A percentile compares a stretch with the other conserved stretches of the same genome.
Conservation (phyloP, 805 yeast species). For the Yarrowia yakushimensis region DNA sequence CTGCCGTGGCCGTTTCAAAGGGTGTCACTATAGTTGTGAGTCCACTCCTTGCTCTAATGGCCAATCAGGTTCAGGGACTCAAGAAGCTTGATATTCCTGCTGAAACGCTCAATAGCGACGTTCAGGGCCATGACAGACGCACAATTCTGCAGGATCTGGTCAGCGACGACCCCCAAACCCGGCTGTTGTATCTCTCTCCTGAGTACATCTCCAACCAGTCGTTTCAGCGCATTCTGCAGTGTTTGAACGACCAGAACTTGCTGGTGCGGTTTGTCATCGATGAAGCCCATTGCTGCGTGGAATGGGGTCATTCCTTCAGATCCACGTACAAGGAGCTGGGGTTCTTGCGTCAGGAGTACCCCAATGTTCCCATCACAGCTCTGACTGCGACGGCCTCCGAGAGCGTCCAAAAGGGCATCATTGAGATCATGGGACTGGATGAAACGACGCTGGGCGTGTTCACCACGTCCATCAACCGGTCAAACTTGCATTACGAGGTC, state of each 20-base stretch:
- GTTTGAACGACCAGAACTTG: constrained; percentile 51
- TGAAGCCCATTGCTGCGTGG: constrained; percentile 95
- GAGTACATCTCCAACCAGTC: constrained; percentile 56
- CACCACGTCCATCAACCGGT: constrained; percentile 86
- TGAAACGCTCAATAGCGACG: constrained; percentile 80
- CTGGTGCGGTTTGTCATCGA: constrained; percentile 87
- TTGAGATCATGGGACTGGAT: constrained; percentile 70
- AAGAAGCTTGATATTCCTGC: constrained; percentile 65
- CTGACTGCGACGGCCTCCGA: constrained; percentile 90
- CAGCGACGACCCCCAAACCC: constrained; percentile 69
- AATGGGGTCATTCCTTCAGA: constrained; percentile 97
- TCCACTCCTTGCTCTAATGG: constrained; percentile 92
- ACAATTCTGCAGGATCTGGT: constrained; percentile 60
- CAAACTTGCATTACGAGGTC: constrained; percentile 77
- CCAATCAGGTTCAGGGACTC: constrained; percentile 86
- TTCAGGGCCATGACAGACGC: constrained; percentile 57
- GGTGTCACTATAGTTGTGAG: constrained; percentile 84
- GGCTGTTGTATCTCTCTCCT: constrained; percentile 89
- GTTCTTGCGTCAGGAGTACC: constrained; percentile 66
- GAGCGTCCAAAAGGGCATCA: constrained; percentile 44
- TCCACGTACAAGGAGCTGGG: constrained; percentile 84
- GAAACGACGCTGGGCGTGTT: constrained; percentile 53
- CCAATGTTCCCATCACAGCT: constrained; percentile 85
- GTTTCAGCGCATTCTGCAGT: constrained; percentile 60
- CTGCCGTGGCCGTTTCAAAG: constrained; percentile 66